phyloP scores from a whole-genome alignment of 176 grass and related monocot genomes.

The Oryza meyeriana region DNA sequence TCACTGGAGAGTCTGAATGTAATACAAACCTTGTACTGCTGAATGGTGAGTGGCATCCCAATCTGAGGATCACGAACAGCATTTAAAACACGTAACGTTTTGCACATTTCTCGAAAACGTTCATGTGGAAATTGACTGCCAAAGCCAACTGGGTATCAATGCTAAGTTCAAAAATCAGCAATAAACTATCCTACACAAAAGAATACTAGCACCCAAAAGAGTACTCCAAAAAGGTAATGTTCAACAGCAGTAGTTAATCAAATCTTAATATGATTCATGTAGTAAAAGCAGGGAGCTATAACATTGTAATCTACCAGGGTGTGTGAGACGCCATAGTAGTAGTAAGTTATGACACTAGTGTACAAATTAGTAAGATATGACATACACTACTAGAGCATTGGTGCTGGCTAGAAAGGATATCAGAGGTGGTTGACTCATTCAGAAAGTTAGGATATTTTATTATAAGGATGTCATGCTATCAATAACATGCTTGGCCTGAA shows the following conservation, averaged over 20 bases:
- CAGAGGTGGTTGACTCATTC: background rate
- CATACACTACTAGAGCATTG: background rate
- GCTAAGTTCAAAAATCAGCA: constrained; percentile 69
- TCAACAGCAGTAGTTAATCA: background rate
- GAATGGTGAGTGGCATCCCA: constrained; percentile 88
- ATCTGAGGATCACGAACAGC: constrained; percentile 75
- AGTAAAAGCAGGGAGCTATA: constrained; percentile 3
- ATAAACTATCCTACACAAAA: constrained; percentile 44
- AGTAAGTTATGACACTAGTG: background rate
- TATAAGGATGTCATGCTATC: background rate
- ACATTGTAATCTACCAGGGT: constrained; percentile 6
- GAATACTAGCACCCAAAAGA: constrained; percentile 17
- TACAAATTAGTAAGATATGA: background rate
- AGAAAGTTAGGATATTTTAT: constrained; percentile 4
- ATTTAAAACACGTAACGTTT: constrained; percentile 87
- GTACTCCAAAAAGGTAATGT: background rate
- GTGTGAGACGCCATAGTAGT: background rate
- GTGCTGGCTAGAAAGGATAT: background rate
- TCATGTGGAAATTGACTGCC: constrained; percentile 90
- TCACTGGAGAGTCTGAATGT: constrained; percentile 3
- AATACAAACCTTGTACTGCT: constrained; percentile 78
- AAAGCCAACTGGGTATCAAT: constrained; percentile 99
- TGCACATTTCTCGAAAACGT: constrained; percentile 95
- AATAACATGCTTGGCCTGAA: background rate
- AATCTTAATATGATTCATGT: constrained; percentile 2